Percentiles rank a stretch among this genome's conserved stretches.
These are phyloP conservation scores for Colletotrichum plurivorum DNA, from an alignment of 2,329 filamentous ascomycete genomes.

Conservation along the genomic window DNA sequence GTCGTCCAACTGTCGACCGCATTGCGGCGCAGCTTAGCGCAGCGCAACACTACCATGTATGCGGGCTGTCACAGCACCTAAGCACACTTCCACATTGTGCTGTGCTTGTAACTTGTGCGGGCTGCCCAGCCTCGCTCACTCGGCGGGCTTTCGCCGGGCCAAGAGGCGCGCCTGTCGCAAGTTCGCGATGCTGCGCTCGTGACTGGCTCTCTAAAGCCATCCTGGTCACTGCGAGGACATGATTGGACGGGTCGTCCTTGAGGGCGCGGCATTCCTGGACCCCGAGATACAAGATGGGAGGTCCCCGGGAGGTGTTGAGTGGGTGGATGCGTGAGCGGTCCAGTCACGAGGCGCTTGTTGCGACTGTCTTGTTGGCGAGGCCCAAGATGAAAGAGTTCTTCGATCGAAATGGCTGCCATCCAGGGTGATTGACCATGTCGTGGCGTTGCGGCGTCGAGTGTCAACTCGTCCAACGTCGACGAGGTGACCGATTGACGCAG, in stretches of 20 bases:
- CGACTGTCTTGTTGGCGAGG: too few species aligned
- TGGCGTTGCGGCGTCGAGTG: not conserved
- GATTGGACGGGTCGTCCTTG: not conserved
- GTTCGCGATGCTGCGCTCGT: not conserved
- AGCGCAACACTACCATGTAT: not conserved
- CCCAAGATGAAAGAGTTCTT: too few species aligned
- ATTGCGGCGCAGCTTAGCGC: slow-evolving; percentile 2
- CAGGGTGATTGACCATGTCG: too few species aligned
- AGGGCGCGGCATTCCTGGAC: not conserved
- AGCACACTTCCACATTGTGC: too few species aligned
- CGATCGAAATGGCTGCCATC: too few species aligned
- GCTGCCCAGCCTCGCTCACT: not conserved
- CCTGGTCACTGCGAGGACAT: not conserved
- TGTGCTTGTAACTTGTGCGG: not conserved
- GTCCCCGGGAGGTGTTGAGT: not conserved
- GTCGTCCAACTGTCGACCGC: too few species aligned
- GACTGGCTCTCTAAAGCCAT: not conserved
- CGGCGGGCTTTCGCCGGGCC: not conserved
- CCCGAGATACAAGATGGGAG: not conserved
- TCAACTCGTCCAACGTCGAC: not conserved
- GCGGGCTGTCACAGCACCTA: not conserved
- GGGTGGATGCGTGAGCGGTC: too few species aligned
- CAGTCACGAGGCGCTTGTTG: too few species aligned
- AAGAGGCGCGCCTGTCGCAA: not conserved
- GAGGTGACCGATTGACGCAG: not conserved